Evolutionary conservation across 2,329 filamentous ascomycete species (phyloP).

Genomic region (Hansfordia pulvinata): DNA sequence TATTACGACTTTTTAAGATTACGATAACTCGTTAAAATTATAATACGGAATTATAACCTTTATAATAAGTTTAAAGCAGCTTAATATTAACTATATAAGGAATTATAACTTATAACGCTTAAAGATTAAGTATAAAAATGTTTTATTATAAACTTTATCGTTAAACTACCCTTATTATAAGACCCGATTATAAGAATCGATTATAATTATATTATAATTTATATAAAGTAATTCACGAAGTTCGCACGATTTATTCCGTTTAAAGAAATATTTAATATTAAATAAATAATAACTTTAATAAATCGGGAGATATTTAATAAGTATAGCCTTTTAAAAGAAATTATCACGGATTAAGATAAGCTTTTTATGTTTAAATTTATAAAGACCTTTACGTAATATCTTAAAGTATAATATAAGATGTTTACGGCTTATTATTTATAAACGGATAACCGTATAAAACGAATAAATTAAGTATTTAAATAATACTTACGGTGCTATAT

Average conservation of each 20-base stretch:
- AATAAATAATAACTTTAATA: background rate
- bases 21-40: background rate
- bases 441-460: conserved; percentile 2
- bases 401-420: conserved; percentile 1
- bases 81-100: conserved; percentile 1
- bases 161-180: background rate
- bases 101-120: background rate
- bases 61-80: background rate
- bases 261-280: background rate
- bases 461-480: conserved; percentile 3
- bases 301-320: conserved; percentile 1
- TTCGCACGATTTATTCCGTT: background rate
- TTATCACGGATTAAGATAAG: conserved; percentile 1
- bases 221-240: background rate
- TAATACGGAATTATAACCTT: background rate
- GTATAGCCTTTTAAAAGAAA: background rate
- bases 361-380: conserved; percentile 1
- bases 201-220: background rate
- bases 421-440: conserved; percentile 3
- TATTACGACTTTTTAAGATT: conserved; percentile 1
- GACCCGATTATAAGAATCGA: background rate
- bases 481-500: conserved; percentile 3
- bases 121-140: background rate
- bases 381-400: conserved; percentile 1
- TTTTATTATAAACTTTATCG: background rate